These are phyloP conservation scores for Austroboletus festivus DNA, from an alignment of 768 basidiomycete species.

Conservation along the genomic window DNA sequence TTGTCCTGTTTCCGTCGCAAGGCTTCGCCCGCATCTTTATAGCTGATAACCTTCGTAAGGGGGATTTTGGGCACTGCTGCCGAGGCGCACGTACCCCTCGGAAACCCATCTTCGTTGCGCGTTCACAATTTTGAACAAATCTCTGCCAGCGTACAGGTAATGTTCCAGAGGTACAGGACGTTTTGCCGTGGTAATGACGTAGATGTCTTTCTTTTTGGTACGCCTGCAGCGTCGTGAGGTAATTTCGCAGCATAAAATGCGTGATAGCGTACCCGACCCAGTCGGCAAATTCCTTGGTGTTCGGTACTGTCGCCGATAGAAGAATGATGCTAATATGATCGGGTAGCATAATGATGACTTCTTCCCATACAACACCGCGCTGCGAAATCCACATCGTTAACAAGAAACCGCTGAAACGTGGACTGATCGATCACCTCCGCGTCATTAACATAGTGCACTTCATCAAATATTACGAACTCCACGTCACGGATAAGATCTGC, in stretches of 20 bases:
- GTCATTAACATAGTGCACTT: conserved; percentile 99
- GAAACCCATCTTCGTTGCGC: conserved; percentile 64
- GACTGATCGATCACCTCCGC: conserved; percentile 66
- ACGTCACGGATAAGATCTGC: conserved; percentile 98
- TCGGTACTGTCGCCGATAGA: conserved; percentile 95
- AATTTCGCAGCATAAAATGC: conserved; percentile 1
- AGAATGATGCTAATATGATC: conserved; percentile 98
- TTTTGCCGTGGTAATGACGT: conserved; percentile 95
- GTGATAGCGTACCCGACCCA: conserved; percentile 87
- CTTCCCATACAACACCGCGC: conserved; percentile 99
- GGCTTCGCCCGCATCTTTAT: conserved; percentile 87
- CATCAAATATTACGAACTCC: conserved; percentile 99
- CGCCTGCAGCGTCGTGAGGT: conserved; percentile 50
- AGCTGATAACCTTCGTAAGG: conserved; percentile 44
- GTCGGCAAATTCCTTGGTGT: conserved; percentile 96
- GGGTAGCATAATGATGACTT: conserved; percentile 99
- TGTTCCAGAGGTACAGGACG: conserved; percentile 97
- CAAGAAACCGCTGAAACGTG: neutral
- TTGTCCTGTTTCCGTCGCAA: conserved; percentile 95
- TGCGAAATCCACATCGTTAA: conserved; percentile 34
- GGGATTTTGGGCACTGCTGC: neutral
- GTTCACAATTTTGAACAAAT: conserved; percentile 91
- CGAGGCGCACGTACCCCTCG: conserved; percentile 60
- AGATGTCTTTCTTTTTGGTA: conserved; percentile 99
- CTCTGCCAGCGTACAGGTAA: conserved; percentile 91